phyloP scores from a whole-genome alignment of 371 early-diverging fungal genomes.

The Rhizopus arrhizus region DNA sequence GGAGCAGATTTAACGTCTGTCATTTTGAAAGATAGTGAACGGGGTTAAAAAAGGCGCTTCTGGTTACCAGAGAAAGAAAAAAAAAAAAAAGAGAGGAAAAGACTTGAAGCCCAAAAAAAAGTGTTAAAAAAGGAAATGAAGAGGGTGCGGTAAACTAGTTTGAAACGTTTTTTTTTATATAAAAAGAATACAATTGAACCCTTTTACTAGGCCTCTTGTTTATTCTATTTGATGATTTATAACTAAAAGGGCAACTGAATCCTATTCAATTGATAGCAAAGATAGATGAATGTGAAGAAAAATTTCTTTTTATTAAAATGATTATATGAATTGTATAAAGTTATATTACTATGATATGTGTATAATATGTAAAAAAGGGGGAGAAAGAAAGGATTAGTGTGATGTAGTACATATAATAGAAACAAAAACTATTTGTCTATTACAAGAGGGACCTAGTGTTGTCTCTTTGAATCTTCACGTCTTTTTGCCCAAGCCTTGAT shows the following conservation, averaged over 20 bases:
- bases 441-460: neutral
- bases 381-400: neutral
- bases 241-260: no score
- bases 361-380: no score
- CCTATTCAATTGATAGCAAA: no score
- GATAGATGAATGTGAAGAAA: no score
- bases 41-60: no score
- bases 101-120: neutral
- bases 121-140: constrained; percentile 4
- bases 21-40: neutral
- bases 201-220: neutral
- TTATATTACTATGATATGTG: no score
- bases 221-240: neutral
- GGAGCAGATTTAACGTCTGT: constrained; percentile 28
- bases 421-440: neutral
- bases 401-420: neutral
- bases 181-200: no score
- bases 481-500: constrained; percentile 52
- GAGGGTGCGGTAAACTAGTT: neutral
- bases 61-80: neutral
- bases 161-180: neutral
- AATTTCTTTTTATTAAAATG: no score
- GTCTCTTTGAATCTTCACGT: constrained; percentile 39
- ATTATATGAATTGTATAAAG: no score
- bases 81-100: constrained; percentile 3